Base-by-base conservation (phyloP, 768 basidiomycete species). In the Tricholoma matsutake region DNA sequence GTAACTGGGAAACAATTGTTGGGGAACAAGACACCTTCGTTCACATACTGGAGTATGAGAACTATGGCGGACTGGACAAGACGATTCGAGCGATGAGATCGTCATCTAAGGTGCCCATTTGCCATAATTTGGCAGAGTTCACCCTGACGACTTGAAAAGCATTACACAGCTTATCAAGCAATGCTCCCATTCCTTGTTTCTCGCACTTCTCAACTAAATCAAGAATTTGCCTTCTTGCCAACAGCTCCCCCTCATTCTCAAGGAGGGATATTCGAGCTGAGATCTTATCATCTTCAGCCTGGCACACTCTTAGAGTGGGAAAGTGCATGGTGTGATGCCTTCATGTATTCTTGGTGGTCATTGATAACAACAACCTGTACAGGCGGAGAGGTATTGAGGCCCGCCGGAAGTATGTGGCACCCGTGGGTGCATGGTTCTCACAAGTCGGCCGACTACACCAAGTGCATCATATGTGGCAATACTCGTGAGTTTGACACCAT, bases 381-480 rank as follows among this genome's bases (percentile, higher is more conserved):
- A 95, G 94, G 96, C 86, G 95, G 63, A 83, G 82, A 71, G 97
- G 97, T 9, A 92, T 99, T 53, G 96, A 98, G 70, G 97, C 97
- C 10, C 86, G 97, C 55, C 83, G 88, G 63, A 87, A 89, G 72
- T 91, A 91, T 69, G 88, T 96, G 58, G 84, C 85, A 60, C 96
- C 92, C 47, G 84, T 92, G 11, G 94, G 92, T 29, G 91, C 91
- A n/a, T 94, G 92, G 92, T 96, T 92, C 75, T 90, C 91, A 59
- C 92, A 94, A 73, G 80, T 92, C 52, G 92, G 92, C 56, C 83
- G 89, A 53, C 78, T 93, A 57, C 89, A 93, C 69, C 84, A 92
- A 65, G 96, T 97, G 7, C 92, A 98, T 71, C 96, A 98, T 76
- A 84, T 98, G 77, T 98, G 96, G 96, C 96, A 98, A 75, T 96